A percentile compares a stretch with the other conserved stretches of the same genome.
phyloP scores from a whole-genome alignment of 2,329 filamentous ascomycete genomes.

The Ophiostoma pallidulum region DNA sequence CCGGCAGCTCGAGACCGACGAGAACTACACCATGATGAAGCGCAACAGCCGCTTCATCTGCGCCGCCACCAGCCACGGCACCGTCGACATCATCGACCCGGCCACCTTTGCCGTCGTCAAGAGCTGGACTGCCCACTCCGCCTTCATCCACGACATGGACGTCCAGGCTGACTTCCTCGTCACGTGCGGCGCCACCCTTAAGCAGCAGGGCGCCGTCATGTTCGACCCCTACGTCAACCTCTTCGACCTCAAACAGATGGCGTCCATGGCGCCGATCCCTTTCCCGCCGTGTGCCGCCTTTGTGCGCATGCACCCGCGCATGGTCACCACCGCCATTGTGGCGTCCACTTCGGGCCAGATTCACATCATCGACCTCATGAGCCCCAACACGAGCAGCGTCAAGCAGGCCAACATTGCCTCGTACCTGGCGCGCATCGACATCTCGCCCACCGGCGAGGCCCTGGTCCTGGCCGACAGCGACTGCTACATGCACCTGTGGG shows the following conservation, averaged over 20 bases:
- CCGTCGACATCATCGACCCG: constrained; percentile 78
- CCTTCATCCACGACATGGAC: constrained; percentile 92
- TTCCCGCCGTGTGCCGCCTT: constrained; percentile 89
- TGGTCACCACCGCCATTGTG: constrained; percentile 91
- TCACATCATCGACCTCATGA: constrained; percentile 92
- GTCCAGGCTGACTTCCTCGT: constrained; percentile 90
- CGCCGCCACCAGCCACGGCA: constrained; percentile 73
- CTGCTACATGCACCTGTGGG: constrained; percentile 76
- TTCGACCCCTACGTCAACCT: constrained; percentile 91
- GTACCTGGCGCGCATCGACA: constrained; percentile 71
- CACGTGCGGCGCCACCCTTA: constrained; percentile 84
- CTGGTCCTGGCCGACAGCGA: constrained; percentile 73
- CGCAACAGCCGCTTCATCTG: constrained; percentile 75
- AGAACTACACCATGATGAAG: constrained; percentile 87
- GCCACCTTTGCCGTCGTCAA: constrained; percentile 69
- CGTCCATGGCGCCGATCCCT: constrained; percentile 79
- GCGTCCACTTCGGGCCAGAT: constrained; percentile 87
- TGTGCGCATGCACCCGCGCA: constrained; percentile 90
- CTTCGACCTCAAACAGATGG: constrained; percentile 86
- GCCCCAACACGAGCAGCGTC: constrained; percentile 78
- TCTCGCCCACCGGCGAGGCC: constrained; percentile 80
- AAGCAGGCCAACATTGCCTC: constrained; percentile 69
- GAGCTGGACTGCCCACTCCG: constrained; percentile 82
- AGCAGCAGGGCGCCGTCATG: constrained; percentile 67
- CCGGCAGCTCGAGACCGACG: constrained; percentile 42